Percentiles rank a stretch among this genome's conserved stretches.
Conservation (phyloP, 176 grass and related monocot species). For the Secale cereale region DNA sequence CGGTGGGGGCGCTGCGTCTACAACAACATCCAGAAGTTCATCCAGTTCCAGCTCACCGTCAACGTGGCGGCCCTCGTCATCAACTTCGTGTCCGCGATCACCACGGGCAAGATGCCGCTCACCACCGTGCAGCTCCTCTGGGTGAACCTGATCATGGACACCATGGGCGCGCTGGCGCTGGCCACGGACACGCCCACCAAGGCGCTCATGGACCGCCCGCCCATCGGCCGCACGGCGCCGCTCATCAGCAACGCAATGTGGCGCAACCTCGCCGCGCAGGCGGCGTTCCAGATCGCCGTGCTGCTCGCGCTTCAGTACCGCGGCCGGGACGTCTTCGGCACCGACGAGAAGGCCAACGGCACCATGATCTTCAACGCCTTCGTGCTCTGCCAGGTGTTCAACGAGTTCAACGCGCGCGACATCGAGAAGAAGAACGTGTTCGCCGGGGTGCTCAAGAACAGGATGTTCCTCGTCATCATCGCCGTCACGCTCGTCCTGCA, state of each 20-base stretch:
- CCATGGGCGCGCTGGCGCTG: constrained; percentile 75
- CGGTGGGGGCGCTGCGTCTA: constrained; percentile 83
- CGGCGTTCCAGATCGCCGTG: constrained; percentile 57
- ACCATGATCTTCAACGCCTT: too few species aligned
- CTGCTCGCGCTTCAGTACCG: constrained; percentile 56
- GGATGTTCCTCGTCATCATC: too few species aligned
- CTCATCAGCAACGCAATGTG: constrained; percentile 93
- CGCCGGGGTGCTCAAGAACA: too few species aligned
- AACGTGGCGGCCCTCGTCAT: constrained; percentile 58
- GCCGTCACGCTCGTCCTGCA: too few species aligned
- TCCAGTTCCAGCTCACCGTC: constrained; percentile 90
- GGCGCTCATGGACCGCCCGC: constrained; percentile 52
- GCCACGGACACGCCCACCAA: constrained; percentile 60
- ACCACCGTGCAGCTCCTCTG: constrained; percentile 78
- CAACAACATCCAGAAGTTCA: constrained; percentile 87
- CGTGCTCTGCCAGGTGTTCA: too few species aligned
- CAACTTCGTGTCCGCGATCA: constrained; percentile 54
- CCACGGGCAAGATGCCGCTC: constrained; percentile 49
- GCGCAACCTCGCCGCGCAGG: constrained; percentile 67
- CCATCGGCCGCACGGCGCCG: constrained; percentile 56
- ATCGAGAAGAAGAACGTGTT: too few species aligned
- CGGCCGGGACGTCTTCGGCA: constrained; percentile 29
- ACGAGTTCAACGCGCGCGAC: too few species aligned
- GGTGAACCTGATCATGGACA: constrained; percentile 90
- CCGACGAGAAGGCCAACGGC: too few species aligned